Evolutionary conservation across 2,329 filamentous ascomycete species (phyloP).

Genomic region (Thielaviopsis cerberus): DNA sequence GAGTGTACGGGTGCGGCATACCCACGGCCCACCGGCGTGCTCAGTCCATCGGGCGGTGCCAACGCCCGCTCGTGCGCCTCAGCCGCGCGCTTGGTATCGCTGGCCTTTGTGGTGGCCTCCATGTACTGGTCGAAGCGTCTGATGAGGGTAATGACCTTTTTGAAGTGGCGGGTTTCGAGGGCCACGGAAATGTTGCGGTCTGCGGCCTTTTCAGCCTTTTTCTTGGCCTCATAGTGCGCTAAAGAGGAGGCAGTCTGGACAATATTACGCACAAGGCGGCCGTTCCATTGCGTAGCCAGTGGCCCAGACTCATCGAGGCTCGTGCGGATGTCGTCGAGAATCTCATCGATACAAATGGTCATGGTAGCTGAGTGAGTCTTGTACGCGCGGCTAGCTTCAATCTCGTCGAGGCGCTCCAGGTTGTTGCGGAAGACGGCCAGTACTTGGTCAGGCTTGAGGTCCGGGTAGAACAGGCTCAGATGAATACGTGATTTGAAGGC

Average conservation of each 20-base stretch:
- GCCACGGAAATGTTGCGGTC: no score
- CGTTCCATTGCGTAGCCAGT: slow-evolving; percentile 22
- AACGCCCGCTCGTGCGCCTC: background rate
- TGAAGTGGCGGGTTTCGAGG: background rate
- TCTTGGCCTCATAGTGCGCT: slow-evolving; percentile 13
- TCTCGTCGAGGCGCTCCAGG: slow-evolving; percentile 21
- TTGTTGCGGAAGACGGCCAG: slow-evolving; percentile 25
- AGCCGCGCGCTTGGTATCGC: background rate
- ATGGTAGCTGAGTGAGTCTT: slow-evolving; percentile 21
- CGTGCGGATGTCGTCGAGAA: slow-evolving; percentile 20
- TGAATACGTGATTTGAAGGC: slow-evolving; percentile 32
- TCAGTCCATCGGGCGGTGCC: background rate
- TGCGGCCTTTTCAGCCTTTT: background rate
- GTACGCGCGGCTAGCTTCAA: slow-evolving; percentile 19
- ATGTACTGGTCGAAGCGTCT: background rate
- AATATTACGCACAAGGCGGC: slow-evolving; percentile 22
- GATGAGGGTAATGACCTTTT: background rate
- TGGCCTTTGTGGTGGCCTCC: no score
- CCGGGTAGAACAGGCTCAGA: slow-evolving; percentile 25
- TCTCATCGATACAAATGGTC: slow-evolving; percentile 19
- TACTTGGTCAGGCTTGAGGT: slow-evolving; percentile 21
- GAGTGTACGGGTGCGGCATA: no score
- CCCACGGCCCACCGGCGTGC: no score
- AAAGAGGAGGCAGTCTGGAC: slow-evolving; percentile 22
- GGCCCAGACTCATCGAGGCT: no score